phyloP scores from a whole-genome alignment of 768 basidiomycete genomes.

The Suillus occidentalis region DNA sequence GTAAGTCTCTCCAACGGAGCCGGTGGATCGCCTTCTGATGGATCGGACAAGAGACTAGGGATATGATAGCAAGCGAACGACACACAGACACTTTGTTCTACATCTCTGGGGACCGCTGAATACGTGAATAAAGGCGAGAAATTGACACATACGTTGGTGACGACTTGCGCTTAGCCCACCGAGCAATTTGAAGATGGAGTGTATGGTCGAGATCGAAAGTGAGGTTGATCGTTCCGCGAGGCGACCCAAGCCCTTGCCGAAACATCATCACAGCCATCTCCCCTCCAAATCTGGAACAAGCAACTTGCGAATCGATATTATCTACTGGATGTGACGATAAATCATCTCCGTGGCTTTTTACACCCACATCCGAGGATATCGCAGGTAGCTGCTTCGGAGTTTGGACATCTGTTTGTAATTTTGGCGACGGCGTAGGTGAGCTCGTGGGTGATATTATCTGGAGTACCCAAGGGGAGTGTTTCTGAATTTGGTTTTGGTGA shows the following conservation, averaged over 20 bases:
- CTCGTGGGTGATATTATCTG: not conserved
- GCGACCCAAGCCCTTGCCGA: conserved; percentile 19
- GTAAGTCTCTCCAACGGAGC: conserved; percentile 23
- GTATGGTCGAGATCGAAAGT: conserved; percentile 30
- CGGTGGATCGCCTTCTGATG: conserved; percentile 15
- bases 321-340: not conserved
- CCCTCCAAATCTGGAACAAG: conserved; percentile 14
- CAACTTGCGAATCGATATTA: not conserved
- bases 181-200: conserved; percentile 26
- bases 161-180: conserved; percentile 38
- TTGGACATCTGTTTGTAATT: not conserved
- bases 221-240: conserved; percentile 16
- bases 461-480: not conserved
- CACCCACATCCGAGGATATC: not conserved
- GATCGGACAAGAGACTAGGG: conserved; percentile 19
- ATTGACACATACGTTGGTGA: conserved; percentile 31
- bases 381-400: not conserved
- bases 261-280: conserved; percentile 22
- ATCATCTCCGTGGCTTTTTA: not conserved
- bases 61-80: conserved; percentile 47
- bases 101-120: conserved; percentile 26
- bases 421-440: not conserved
- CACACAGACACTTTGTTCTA: conserved; percentile 40
- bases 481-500: not conserved
- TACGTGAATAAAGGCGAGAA: not conserved